These are phyloP conservation scores for Novymonas esmeraldas DNA, from an alignment of 208 protist species.

Conservation along the genomic window DNA sequence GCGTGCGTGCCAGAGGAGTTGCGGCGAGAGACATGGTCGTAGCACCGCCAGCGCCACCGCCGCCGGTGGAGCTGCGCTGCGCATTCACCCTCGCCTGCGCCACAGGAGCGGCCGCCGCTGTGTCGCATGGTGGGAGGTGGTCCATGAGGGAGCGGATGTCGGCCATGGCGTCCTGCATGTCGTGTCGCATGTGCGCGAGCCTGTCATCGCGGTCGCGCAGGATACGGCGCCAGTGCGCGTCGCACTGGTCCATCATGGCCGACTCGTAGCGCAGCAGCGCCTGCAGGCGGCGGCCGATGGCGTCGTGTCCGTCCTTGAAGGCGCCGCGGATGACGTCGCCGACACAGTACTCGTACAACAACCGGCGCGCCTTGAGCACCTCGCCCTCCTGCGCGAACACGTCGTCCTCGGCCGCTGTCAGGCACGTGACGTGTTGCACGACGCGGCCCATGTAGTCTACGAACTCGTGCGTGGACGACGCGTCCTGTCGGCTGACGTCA, in stretches of 20 bases:
- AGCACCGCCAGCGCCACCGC: background rate
- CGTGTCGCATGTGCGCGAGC: slow-evolving; percentile 50
- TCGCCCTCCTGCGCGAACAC: slow-evolving; percentile 58
- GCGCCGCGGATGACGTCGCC: slow-evolving; percentile 42
- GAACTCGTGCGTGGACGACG: slow-evolving; percentile 50
- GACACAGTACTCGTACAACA: slow-evolving; percentile 83
- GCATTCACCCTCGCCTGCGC: background rate
- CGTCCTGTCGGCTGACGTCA: slow-evolving; percentile 33
- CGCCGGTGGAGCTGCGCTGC: too few species aligned
- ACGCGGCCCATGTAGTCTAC: slow-evolving; percentile 66
- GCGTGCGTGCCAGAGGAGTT: slow-evolving; percentile 13
- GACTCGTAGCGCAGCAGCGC: slow-evolving; percentile 45
- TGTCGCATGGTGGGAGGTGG: slow-evolving; percentile 15
- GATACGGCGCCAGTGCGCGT: slow-evolving; percentile 70
- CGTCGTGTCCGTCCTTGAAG: slow-evolving; percentile 39
- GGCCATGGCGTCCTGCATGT: slow-evolving; percentile 68
- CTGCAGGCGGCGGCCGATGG: slow-evolving; percentile 37
- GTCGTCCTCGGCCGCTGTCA: slow-evolving; percentile 61
- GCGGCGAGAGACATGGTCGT: slow-evolving; percentile 4
- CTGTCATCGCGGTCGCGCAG: slow-evolving; percentile 48
- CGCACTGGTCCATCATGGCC: slow-evolving; percentile 64
- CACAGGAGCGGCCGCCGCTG: background rate
- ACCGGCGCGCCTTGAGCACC: slow-evolving; percentile 69
- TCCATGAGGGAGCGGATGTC: slow-evolving; percentile 75
- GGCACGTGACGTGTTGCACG: slow-evolving; percentile 61